Evolutionary conservation across 2,329 filamentous ascomycete species (phyloP), one percentile per base, ranked within the genome.

Genomic region (Ceratocystis alfenasii): DNA sequence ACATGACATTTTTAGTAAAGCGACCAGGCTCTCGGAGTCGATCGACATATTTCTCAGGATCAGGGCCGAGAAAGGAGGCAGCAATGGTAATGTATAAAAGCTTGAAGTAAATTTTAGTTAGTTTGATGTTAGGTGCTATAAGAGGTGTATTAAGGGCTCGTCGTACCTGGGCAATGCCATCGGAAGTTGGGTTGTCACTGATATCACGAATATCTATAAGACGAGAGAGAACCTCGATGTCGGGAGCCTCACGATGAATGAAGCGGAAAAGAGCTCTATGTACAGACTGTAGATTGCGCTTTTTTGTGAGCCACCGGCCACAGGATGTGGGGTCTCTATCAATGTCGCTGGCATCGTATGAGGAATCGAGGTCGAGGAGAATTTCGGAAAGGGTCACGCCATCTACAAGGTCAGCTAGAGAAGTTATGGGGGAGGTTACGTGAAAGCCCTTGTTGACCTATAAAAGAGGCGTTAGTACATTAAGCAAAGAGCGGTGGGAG

Each of bases 1-100:
- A 73, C 69, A 81, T 78, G 8, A 75, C 75, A 10, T 75, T 72
- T 33, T 73, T 73, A 68, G 80, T 78, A 33, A 81, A 68, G 20
- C 65, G 64, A 10, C 50, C 65, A 15, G 70, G 62, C 69, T 73
- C 72, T 66, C 76, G 75, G 48, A 82, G 78, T 25, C 74, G 73
- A 6, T 73, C 73, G 57, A 87, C 78, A 71, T 84, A 85, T 70
- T 76, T 76, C 44, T 78, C 77, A 66, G 79, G 79, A 65, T 83
- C 80, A 30, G 82, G 80, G 12, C 84, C 84, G 71, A 81, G 79
- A 69, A 85, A 81, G 30, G 83, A 83, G n/a, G 85, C 75, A 15
- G 74, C 80, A 25, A 88, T 77, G 72, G 87, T 80, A 65, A 87
- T 78, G 67, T 83, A 83, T 53, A 88, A 76, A 63, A 88, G 77